Evolutionary conservation across 2,329 filamentous ascomycete species (phyloP).

Genomic region (Aspergillus transmontanensis): DNA sequence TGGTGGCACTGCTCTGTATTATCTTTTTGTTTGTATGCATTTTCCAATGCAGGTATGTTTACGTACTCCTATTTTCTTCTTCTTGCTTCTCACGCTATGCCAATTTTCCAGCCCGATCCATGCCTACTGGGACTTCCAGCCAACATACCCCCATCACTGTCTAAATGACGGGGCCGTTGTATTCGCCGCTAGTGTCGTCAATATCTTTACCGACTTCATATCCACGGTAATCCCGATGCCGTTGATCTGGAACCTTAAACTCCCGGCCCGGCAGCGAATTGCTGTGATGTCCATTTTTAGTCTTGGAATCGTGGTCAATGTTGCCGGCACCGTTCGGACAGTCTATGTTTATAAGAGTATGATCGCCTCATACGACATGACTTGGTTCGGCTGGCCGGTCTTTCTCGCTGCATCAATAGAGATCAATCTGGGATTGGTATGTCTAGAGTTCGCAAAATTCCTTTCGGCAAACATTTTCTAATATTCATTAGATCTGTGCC

Average conservation of each 20-base stretch:
- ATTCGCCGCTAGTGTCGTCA: slow-evolving; percentile 40
- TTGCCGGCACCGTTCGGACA: slow-evolving; percentile 38
- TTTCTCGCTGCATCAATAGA: slow-evolving; percentile 35
- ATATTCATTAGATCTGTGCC: slow-evolving; percentile 35
- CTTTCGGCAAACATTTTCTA: background rate
- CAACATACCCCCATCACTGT: slow-evolving; percentile 30
- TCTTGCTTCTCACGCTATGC: background rate
- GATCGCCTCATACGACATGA: slow-evolving; percentile 34
- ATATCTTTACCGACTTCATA: slow-evolving; percentile 41
- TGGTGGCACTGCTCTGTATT: slow-evolving; percentile 33
- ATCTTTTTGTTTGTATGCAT: slow-evolving; percentile 37
- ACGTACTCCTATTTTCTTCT: background rate
- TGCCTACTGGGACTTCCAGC: slow-evolving; percentile 36
- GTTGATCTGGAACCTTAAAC: slow-evolving; percentile 43
- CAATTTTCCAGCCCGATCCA: slow-evolving; percentile 29
- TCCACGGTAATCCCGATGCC: slow-evolving; percentile 43
- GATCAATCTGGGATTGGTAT: slow-evolving; percentile 40
- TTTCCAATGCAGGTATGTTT: slow-evolving; percentile 45
- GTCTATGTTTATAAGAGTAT: slow-evolving; percentile 38
- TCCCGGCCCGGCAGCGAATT: slow-evolving; percentile 38
- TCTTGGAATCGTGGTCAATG: slow-evolving; percentile 39
- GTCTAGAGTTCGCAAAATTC: slow-evolving; percentile 6
- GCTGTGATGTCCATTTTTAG: slow-evolving; percentile 43
- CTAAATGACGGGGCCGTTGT: slow-evolving; percentile 32
- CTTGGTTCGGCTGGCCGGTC: slow-evolving; percentile 40